phyloP scores from a whole-genome alignment of 441 rosid species.

The Jatropha multifida region DNA sequence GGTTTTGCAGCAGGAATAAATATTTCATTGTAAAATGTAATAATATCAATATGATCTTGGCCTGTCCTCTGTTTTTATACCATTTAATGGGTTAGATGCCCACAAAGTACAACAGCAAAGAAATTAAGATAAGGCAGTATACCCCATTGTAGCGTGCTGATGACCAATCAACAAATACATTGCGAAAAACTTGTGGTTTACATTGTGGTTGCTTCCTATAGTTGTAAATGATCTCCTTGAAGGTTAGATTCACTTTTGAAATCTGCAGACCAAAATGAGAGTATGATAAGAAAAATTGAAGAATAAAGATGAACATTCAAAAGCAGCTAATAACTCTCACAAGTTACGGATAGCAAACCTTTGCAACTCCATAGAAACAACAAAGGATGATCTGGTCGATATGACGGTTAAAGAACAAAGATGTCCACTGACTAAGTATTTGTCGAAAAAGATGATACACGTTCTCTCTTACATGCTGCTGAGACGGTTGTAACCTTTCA shows the following conservation, averaged over 20 bases:
- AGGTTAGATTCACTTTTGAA: constrained; percentile 76
- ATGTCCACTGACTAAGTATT: constrained; percentile 70
- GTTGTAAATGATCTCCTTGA: constrained; percentile 81
- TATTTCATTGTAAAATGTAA: constrained; percentile 87
- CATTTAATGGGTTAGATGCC: constrained; percentile 30
- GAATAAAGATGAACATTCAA: background rate
- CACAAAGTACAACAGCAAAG: constrained; percentile 16
- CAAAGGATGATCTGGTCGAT: constrained; percentile 98
- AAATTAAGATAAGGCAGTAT: constrained; percentile 23
- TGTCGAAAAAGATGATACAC: constrained; percentile 81
- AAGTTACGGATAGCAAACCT: constrained; percentile 50
- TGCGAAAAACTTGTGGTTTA: constrained; percentile 87
- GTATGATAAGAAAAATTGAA: constrained; percentile 24
- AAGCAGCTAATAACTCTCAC: constrained; percentile 21
- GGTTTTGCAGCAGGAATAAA: constrained; percentile 84
- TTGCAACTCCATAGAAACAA: constrained; percentile 92
- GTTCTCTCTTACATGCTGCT: constrained; percentile 82
- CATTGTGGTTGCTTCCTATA: constrained; percentile 98
- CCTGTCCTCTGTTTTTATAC: constrained; percentile 64
- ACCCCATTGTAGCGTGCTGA: constrained; percentile 66
- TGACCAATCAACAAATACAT: constrained; percentile 75
- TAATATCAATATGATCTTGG: constrained; percentile 84
- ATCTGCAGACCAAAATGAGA: constrained; percentile 51
- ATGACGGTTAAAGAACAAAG: constrained; percentile 87
- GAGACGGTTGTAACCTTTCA: constrained; percentile 85